phyloP scores from a whole-genome alignment of 192 early-diverging fungal genomes.

The Neocallimastix lanati region DNA sequence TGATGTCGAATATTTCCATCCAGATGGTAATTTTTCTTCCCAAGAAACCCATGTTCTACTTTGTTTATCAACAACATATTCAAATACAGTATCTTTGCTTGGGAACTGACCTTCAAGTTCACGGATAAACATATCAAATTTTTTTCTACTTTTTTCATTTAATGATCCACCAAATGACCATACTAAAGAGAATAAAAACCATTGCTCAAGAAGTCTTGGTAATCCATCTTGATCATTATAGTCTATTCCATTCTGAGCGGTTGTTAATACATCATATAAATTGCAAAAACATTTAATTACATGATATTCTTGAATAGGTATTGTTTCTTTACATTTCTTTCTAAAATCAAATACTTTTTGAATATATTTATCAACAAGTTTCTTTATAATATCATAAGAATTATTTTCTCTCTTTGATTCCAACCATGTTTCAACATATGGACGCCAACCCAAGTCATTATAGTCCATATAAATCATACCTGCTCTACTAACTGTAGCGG shows the following conservation, averaged over 20 bases:
- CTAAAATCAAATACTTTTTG: not conserved
- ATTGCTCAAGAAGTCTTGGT: constrained; percentile 16
- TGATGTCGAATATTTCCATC: constrained; percentile 14
- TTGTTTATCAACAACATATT: constrained; percentile 19
- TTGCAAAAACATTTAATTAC: not conserved
- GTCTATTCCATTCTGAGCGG: not conserved
- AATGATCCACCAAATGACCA: constrained; percentile 39
- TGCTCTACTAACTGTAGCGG: constrained; percentile 40
- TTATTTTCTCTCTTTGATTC: not conserved
- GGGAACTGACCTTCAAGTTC: constrained; percentile 12
- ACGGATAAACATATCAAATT: constrained; percentile 22
- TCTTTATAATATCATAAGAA: not conserved
- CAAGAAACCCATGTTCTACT: constrained; percentile 26
- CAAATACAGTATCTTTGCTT: constrained; percentile 21
- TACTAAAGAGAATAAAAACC: constrained; percentile 26
- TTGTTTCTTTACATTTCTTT: constrained; percentile 9
- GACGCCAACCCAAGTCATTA: not conserved
- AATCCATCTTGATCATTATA: constrained; percentile 2
- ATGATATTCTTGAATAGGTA: constrained; percentile 8
- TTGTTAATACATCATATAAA: not conserved
- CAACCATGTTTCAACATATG: not conserved
- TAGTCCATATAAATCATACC: constrained; percentile 31
- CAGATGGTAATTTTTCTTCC: constrained; percentile 23
- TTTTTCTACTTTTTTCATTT: constrained; percentile 22
- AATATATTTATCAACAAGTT: not conserved